phyloP scores from a whole-genome alignment of 225 moss, liverwort and hornwort species.

The Rhytidiadelphus loreus region DNA sequence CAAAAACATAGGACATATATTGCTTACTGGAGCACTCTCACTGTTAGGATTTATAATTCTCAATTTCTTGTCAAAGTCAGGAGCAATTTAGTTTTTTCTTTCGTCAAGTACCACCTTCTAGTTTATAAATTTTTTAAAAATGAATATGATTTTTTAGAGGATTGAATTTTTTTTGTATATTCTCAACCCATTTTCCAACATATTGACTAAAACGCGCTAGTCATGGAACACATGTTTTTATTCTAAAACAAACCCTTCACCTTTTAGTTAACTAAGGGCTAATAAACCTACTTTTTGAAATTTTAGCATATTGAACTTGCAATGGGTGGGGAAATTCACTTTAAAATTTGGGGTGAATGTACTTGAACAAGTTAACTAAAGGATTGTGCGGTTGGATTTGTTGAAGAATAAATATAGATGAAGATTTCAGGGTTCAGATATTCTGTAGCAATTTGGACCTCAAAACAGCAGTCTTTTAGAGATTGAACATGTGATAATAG shows the following conservation, averaged over 20 bases:
- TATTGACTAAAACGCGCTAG: neutral
- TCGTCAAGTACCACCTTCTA: no score
- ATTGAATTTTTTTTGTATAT: neutral
- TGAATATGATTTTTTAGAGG: neutral
- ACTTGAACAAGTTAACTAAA: neutral
- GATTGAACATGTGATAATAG: neutral
- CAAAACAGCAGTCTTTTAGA: neutral
- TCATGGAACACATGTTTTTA: neutral
- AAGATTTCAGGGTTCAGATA: neutral
- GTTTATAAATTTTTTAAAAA: neutral
- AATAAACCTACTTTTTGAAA: neutral
- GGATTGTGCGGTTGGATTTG: neutral
- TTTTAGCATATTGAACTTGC: neutral
- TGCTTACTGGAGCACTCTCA: neutral
- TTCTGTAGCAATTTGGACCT: neutral
- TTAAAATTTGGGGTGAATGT: neutral
- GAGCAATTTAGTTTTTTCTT: neutral
- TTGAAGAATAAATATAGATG: neutral
- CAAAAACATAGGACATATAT: neutral
- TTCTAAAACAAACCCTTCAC: neutral
- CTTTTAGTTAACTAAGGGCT: neutral
- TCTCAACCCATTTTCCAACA: neutral
- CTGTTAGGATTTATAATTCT: neutral
- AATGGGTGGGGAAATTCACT: neutral
- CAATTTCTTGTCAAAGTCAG: neutral